Base-by-base conservation (phyloP, 2,329 filamentous ascomycete genomes). In the Aspergillus udagawae region DNA sequence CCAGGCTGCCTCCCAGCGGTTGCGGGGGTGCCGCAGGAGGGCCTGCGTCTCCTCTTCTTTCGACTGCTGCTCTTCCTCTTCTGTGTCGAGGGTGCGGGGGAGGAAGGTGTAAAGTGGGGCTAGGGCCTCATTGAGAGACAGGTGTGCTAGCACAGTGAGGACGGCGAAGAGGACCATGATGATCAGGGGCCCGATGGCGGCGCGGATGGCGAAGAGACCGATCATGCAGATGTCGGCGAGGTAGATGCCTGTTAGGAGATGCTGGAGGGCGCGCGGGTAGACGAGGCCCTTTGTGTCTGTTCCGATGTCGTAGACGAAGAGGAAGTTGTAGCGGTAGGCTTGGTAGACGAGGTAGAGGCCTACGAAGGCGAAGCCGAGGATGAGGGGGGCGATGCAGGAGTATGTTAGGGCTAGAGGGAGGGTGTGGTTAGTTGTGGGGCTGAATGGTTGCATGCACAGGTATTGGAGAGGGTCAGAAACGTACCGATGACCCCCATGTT, bases 241-340 rank as follows among this genome's bases (percentile, higher is more conserved):
- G 71, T 97, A 97, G 21, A 96, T 75, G 12, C 93, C 92, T 0
- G 87, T 87, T 42, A 95, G 83, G 38, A 96, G 83, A 61, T 97
- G 92, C 70, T 94, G 87, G 21, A 97, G 79, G 0, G 91, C 92
- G 14, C 88, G 86, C 0, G 92, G 90, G 69, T 97, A 97, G 62
- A 93, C 89, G 2, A 95, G 82, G 2, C 93, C 92, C 67, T 94
- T 91, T 47, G 90, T 96, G 69, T 97, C 92, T 68, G 95, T 85
- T 57, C 85, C 79, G 14, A 89, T 86, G 70, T 94, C 88, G 55
- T 88, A 88, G 5, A 96, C 91, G 73, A 90, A 97, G 52, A 97
- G 82, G 53, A 96, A 79, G 69, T 96, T 96, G 80, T 97, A 96
- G 38, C 90, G 85, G 80, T 92, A 96, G 41, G 91, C 90, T 54